A percentile compares a stretch with the other conserved stretches of the same genome.
These are phyloP conservation scores for Syncephalastrum contaminatum DNA, from an alignment of 371 early-diverging fungal genomes.

Conservation along the genomic window DNA sequence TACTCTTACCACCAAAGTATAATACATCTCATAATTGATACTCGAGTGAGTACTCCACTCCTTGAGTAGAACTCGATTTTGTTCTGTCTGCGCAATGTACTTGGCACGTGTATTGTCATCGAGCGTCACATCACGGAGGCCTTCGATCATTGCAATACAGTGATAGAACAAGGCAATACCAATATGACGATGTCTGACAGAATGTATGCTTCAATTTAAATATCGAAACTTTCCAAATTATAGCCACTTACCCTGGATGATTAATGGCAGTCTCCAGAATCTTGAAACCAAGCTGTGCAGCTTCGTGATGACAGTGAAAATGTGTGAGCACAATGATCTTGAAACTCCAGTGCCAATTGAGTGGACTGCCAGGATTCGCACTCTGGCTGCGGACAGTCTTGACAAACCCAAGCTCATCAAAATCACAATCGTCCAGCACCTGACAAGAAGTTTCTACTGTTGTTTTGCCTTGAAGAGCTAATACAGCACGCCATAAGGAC, in stretches of 20 bases:
- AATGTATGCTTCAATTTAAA: neutral
- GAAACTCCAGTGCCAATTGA: constrained; percentile 43
- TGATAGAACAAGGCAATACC: constrained; percentile 45
- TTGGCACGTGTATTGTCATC: constrained; percentile 19
- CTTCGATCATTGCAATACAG: constrained; percentile 32
- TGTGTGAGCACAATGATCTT: constrained; percentile 45
- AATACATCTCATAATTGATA: constrained; percentile 38
- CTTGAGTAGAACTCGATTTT: constrained; percentile 20
- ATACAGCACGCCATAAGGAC: constrained; percentile 30
- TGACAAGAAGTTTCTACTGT: constrained; percentile 19
- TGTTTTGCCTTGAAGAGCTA: constrained; percentile 44
- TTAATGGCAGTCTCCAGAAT: constrained; percentile 27
- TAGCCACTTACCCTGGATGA: constrained; percentile 24
- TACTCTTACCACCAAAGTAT: constrained; percentile 34
- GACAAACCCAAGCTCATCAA: constrained; percentile 31
- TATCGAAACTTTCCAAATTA: neutral
- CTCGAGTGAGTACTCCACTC: constrained; percentile 34
- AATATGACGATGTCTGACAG: constrained; percentile 33
- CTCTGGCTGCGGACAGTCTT: constrained; percentile 27
- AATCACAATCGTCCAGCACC: constrained; percentile 28
- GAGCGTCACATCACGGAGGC: constrained; percentile 21
- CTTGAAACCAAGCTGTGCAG: constrained; percentile 36
- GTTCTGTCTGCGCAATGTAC: constrained; percentile 19
- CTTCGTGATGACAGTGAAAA: constrained; percentile 37
- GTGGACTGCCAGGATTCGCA: constrained; percentile 31